phyloP scores from a whole-genome alignment of 148 eudicot genomes.

The Polygonum maritimum region DNA sequence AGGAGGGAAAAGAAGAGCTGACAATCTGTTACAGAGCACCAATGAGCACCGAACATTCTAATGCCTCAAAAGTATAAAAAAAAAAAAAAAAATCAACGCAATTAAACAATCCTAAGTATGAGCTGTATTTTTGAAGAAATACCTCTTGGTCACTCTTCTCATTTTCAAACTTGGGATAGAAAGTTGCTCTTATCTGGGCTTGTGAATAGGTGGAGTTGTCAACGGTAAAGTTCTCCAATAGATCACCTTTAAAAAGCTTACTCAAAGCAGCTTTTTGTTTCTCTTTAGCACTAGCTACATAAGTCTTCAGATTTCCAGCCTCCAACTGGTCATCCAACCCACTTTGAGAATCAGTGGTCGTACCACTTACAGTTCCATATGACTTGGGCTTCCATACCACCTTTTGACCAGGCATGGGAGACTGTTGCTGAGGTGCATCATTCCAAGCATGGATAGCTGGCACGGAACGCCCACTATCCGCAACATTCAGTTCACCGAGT shows the following conservation, averaged over 20 bases:
- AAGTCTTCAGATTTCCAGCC: background rate
- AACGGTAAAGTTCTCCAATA: slow-evolving; percentile 62
- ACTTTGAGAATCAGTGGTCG: slow-evolving; percentile 17
- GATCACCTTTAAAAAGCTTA: slow-evolving; percentile 28
- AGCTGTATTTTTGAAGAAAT: slow-evolving; percentile 1
- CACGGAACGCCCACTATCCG: slow-evolving; percentile 24
- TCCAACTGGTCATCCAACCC: slow-evolving; percentile 16
- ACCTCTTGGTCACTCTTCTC: slow-evolving; percentile 99
- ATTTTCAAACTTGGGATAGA: slow-evolving; percentile 96
- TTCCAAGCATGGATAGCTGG: slow-evolving; percentile 24
- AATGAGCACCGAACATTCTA: background rate
- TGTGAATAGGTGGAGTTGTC: slow-evolving; percentile 62
- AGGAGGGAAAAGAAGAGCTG: background rate
- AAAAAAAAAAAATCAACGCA: background rate
- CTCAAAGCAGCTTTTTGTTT: slow-evolving; percentile 22
- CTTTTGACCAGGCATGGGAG: slow-evolving; percentile 29
- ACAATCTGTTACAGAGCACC: background rate
- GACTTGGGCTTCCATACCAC: slow-evolving; percentile 54
- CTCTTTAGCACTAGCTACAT: slow-evolving; percentile 19
- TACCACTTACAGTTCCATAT: slow-evolving; percentile 38
- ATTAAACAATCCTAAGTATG: background rate
- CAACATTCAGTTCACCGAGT: slow-evolving; percentile 21
- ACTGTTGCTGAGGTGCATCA: slow-evolving; percentile 23
- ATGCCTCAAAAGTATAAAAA: background rate
- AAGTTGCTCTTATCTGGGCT: slow-evolving; percentile 86